Conservation (phyloP, 179 eudicot species). For the Heliamphora pulchella region DNA sequence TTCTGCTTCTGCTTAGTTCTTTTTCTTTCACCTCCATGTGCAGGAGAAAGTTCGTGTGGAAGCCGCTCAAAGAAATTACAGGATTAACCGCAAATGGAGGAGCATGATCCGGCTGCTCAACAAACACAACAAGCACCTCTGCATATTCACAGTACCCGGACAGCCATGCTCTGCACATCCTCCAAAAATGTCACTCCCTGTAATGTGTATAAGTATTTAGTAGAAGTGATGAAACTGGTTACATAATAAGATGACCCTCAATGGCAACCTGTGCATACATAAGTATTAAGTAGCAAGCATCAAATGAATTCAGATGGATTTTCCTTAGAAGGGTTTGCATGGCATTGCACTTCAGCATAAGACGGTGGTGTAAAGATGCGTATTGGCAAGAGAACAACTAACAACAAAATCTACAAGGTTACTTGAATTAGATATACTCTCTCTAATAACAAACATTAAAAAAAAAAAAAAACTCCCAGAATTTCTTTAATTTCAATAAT, state of each 20-base stretch:
- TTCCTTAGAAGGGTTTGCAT: too few relatives aligned
- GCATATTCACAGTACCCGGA: neutral
- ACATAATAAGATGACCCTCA: neutral
- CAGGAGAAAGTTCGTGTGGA: slow-evolving; percentile 90
- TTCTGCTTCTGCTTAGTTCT: neutral
- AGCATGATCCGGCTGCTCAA: neutral
- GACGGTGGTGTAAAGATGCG: too few relatives aligned
- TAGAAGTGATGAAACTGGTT: neutral
- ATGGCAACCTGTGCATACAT: neutral
- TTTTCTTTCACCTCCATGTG: neutral
- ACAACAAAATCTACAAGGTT: too few relatives aligned
- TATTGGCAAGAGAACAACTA: too few relatives aligned
- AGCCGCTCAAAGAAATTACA: slow-evolving; percentile 81
- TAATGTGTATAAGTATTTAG: neutral
- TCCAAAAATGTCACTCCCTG: neutral
- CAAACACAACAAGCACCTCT: neutral
- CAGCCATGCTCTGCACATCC: neutral
- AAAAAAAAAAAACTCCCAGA: too few relatives aligned
- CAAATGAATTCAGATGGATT: neutral
- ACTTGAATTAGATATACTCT: too few relatives aligned
- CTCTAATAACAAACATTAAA: too few relatives aligned
- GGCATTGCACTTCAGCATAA: too few relatives aligned
- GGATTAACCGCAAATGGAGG: slow-evolving; percentile 35
- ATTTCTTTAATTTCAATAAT: too few relatives aligned
- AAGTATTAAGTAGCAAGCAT: neutral